Evolutionary conservation across 208 protist genomes (phyloP).

Genomic region (Leishmania amazonensis): DNA sequence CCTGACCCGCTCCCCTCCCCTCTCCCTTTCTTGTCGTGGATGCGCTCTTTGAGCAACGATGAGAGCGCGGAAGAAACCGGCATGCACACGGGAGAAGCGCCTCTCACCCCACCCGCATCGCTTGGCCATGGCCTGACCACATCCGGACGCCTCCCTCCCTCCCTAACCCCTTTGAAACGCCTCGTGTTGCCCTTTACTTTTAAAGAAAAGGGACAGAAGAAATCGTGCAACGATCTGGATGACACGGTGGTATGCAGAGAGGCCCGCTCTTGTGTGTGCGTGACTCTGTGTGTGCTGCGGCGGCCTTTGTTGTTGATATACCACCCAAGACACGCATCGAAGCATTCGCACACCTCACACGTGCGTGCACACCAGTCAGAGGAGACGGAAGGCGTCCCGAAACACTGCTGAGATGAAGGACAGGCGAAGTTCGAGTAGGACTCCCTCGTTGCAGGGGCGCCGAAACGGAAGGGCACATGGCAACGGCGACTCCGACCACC

Average conservation of each 20-base stretch:
- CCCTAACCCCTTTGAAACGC: neutral
- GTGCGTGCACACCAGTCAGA: neutral
- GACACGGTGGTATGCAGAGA: neutral
- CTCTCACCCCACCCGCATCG: neutral
- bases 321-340: neutral
- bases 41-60: neutral
- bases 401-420: neutral
- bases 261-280: neutral
- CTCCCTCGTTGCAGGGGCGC: neutral
- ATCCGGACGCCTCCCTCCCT: neutral
- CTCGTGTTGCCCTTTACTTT: neutral
- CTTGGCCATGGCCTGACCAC: neutral
- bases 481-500: constrained; percentile 2
- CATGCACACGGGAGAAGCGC: neutral
- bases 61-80: neutral
- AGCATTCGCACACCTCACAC: neutral
- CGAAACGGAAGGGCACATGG: neutral
- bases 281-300: neutral
- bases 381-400: neutral
- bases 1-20: neutral
- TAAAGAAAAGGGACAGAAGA: neutral
- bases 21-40: too few relatives aligned
- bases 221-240: neutral
- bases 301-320: neutral
- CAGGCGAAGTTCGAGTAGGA: neutral